These are phyloP conservation scores for Ascomycota sp. DNA, from an alignment of 2,329 filamentous ascomycete species.

Conservation along the genomic window DNA sequence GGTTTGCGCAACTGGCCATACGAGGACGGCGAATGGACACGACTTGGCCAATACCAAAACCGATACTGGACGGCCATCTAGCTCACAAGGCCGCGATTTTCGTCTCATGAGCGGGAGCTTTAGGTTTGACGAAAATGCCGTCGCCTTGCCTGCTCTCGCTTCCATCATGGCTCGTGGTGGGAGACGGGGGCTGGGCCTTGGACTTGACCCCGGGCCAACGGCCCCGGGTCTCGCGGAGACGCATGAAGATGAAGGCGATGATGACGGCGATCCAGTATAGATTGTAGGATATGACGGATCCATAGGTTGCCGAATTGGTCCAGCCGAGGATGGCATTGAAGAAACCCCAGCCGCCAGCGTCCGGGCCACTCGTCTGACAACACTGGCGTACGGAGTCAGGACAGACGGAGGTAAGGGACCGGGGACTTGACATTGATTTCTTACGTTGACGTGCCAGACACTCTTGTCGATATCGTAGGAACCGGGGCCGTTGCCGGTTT, in stretches of 20 bases:
- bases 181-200: conserved; percentile 6
- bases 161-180: conserved; percentile 5
- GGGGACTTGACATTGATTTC: conserved; percentile 9
- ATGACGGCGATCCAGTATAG: conserved; percentile 69
- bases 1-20: no score
- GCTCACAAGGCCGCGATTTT: no score
- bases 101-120: conserved; percentile 9
- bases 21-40: no score
- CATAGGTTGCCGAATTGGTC: conserved; percentile 75
- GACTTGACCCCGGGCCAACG: conserved; percentile 24
- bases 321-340: conserved; percentile 76
- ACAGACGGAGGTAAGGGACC: no score
- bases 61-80: no score
- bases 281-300: conserved; percentile 74
- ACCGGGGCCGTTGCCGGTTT: conserved; percentile 39
- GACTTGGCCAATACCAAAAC: no score
- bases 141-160: conserved; percentile 9
- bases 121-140: conserved; percentile 6
- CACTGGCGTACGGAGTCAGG: no score
- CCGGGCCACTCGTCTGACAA: conserved; percentile 53
- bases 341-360: conserved; percentile 65
- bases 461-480: conserved; percentile 61
- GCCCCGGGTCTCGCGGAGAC: conserved; percentile 41
- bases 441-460: conserved; percentile 66
- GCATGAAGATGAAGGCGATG: conserved; percentile 42